Evolutionary conservation across 371 early-diverging fungal species (phyloP).

Genomic region (Actinomortierella wolfii): DNA sequence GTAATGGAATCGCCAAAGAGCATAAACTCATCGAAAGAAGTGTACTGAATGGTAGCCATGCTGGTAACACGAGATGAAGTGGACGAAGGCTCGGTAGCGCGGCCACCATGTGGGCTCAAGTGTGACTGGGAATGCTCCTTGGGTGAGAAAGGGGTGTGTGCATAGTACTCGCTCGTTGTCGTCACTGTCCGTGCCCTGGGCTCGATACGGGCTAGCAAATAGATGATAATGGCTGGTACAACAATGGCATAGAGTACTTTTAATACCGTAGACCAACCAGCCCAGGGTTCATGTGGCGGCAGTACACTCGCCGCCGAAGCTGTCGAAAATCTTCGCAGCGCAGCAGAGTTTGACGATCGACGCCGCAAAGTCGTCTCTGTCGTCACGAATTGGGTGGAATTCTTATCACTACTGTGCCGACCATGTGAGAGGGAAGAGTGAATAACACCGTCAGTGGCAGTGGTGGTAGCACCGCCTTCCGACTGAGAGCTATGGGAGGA

Average conservation of each 20-base stretch:
- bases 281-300: constrained; percentile 10
- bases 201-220: constrained; percentile 11
- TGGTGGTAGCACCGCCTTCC: no score
- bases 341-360: no score
- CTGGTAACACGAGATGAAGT: constrained; percentile 16
- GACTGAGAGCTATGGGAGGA: no score
- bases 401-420: no score
- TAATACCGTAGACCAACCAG: constrained; percentile 19
- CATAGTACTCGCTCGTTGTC: constrained; percentile 2
- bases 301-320: no score
- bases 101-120: no score
- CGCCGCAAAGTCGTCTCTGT: no score
- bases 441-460: no score
- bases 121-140: no score
- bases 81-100: not conserved
- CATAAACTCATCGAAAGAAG: constrained; percentile 39
- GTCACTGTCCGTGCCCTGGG: not conserved
- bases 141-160: constrained; percentile 6
- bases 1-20: constrained; percentile 78
- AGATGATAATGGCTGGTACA: constrained; percentile 23
- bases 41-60: constrained; percentile 18
- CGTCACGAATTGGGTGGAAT: no score
- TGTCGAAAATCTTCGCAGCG: no score
- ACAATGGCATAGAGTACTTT: constrained; percentile 26
- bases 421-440: no score